A percentile compares a stretch with the other conserved stretches of the same genome.
phyloP scores from a whole-genome alignment of 345 rosid genomes.

The Capsella bursapastoris region DNA sequence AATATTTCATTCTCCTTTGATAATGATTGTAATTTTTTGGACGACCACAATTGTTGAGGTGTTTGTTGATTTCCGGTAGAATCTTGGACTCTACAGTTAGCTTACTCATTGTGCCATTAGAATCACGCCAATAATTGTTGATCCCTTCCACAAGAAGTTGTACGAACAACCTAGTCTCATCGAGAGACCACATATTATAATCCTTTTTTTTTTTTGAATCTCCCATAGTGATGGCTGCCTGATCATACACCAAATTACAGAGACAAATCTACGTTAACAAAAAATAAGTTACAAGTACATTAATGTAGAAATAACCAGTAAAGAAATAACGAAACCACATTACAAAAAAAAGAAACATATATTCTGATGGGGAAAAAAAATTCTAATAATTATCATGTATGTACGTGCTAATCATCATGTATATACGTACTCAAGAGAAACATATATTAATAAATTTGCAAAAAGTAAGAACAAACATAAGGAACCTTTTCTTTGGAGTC shows the following conservation, averaged over 20 bases:
- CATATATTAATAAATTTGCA: no score
- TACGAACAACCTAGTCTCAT: background rate
- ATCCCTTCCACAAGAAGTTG: background rate
- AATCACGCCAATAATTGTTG: background rate
- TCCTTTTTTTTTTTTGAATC: no score
- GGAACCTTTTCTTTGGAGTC: no score
- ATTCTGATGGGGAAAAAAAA: no score
- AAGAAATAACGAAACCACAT: no score
- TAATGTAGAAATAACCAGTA: background rate
- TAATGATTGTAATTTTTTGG: background rate
- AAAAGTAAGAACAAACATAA: no score
- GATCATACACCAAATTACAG: background rate
- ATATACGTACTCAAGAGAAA: no score
- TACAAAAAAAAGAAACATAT: no score
- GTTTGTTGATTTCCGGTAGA: background rate
- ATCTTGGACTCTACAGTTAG: background rate
- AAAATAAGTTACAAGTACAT: background rate
- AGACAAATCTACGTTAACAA: background rate
- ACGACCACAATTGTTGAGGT: background rate
- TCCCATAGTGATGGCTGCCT: background rate
- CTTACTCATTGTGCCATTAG: background rate
- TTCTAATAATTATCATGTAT: no score
- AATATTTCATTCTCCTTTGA: background rate
- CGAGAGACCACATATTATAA: background rate
- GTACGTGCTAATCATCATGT: no score